phyloP scores from a whole-genome alignment of 139 green algal genomes.

The Micractinium conductrix region DNA sequence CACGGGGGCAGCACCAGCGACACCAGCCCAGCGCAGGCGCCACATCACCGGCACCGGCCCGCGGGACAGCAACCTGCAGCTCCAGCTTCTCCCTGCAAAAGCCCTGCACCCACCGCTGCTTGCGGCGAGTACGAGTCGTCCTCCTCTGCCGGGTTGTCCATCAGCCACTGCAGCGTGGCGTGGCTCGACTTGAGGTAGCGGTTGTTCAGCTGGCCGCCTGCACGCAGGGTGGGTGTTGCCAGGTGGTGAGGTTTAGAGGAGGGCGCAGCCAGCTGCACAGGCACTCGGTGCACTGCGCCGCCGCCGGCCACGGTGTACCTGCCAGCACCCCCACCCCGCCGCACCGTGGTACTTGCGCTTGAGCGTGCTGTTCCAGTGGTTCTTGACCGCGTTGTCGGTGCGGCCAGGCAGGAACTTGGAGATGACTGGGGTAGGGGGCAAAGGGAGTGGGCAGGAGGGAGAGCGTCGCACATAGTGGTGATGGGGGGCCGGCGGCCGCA shows the following conservation, averaged over 20 bases:
- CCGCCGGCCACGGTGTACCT: no score
- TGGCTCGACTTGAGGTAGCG: slow-evolving; percentile 39
- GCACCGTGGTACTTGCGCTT: slow-evolving; percentile 59
- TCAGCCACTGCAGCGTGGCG: slow-evolving; percentile 47
- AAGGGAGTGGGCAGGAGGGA: no score
- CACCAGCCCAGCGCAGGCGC: no score
- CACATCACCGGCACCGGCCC: no score
- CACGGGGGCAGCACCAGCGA: no score
- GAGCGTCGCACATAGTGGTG: no score
- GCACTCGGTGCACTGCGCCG: no score
- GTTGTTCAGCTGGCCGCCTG: slow-evolving; percentile 39
- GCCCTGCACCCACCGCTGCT: neutral
- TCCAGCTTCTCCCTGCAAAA: no score
- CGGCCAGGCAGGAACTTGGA: slow-evolving; percentile 81
- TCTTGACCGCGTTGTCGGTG: slow-evolving; percentile 85
- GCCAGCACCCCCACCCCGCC: neutral
- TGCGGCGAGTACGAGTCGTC: slow-evolving; percentile 26
- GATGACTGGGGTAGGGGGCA: slow-evolving; percentile 59
- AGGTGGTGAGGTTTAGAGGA: neutral
- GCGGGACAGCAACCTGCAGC: no score
- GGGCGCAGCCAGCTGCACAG: no score
- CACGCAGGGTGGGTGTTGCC: neutral
- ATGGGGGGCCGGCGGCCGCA: no score
- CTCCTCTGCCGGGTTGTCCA: slow-evolving; percentile 42
- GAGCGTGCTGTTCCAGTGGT: slow-evolving; percentile 85